Evolutionary conservation across 1,139 yeast genomes (phyloP).

Genomic region (Pichia norvegensis): DNA sequence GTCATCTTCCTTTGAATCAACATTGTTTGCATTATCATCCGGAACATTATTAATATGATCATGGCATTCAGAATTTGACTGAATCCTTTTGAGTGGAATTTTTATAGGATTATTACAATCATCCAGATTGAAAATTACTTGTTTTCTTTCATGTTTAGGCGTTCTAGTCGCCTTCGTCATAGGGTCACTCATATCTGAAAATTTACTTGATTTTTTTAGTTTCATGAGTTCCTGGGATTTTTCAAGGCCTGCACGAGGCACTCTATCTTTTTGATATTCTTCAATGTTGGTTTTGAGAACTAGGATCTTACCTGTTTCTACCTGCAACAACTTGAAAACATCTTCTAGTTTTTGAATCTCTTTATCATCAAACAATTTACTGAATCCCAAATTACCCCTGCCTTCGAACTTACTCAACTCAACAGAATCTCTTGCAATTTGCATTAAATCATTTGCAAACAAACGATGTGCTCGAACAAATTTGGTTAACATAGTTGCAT

Average conservation of each 20-base stretch:
- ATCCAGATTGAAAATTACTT: too few relatives aligned
- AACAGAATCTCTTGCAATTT: slow-evolving; percentile 6
- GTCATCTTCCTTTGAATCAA: neutral
- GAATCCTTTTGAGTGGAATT: neutral
- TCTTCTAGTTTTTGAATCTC: slow-evolving; percentile 10
- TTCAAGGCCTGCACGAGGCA: too few relatives aligned
- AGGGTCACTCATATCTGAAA: neutral
- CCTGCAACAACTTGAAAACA: slow-evolving; percentile 8
- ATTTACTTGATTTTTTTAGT: too few relatives aligned
- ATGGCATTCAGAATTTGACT: neutral
- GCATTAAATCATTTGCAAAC: slow-evolving; percentile 4
- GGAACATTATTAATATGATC: too few relatives aligned
- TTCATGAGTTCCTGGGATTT: too few relatives aligned
- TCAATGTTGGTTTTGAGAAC: neutral
- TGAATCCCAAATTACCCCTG: slow-evolving; percentile 5
- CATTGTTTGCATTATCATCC: too few relatives aligned
- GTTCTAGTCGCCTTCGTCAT: too few relatives aligned
- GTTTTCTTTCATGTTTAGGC: neutral
- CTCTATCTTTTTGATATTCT: neutral
- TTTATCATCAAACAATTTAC: slow-evolving; percentile 2
- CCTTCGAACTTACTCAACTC: slow-evolving; percentile 9
- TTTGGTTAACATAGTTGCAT: slow-evolving; percentile 9
- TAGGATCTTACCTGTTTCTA: neutral
- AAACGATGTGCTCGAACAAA: slow-evolving; percentile 3
- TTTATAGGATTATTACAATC: neutral